Conservation (phyloP, 2,329 filamentous ascomycete species). For the Calonectria pseudoturangicola region DNA sequence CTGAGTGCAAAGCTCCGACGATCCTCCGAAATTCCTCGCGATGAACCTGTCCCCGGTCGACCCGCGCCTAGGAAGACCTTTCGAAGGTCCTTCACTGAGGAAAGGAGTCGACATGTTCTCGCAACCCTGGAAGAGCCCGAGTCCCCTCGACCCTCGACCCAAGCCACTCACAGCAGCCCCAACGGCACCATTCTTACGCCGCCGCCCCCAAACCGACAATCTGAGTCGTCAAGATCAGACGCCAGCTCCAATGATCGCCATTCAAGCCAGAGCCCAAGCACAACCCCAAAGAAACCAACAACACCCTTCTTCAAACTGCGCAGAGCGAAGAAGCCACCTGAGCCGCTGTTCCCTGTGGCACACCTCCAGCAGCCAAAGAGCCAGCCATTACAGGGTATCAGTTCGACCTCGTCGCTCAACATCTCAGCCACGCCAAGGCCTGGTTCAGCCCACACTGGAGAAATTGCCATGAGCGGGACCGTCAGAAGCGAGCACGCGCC, state of each 20-base stretch:
- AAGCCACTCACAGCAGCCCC: conserved; percentile 51
- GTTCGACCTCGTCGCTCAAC: conserved; percentile 66
- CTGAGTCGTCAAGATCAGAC: conserved; percentile 92
- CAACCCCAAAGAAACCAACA: conserved; percentile 77
- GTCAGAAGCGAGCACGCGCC: conserved; percentile 45
- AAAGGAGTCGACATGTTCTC: conserved; percentile 56
- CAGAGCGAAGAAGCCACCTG: conserved; percentile 83
- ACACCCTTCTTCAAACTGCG: conserved; percentile 89
- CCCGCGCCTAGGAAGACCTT: conserved; percentile 47
- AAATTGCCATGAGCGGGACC: conserved; percentile 47
- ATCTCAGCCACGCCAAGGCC: conserved; percentile 59
- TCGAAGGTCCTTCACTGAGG: conserved; percentile 68
- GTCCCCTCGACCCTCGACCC: conserved; percentile 57
- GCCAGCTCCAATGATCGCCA: conserved; percentile 83
- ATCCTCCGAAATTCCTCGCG: conserved; percentile 68
- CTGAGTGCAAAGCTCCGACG: conserved; percentile 72
- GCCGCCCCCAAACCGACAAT: conserved; percentile 66
- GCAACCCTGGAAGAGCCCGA: conserved; percentile 74
- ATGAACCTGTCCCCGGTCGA: conserved; percentile 51
- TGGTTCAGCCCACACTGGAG: conserved; percentile 59
- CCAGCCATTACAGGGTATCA: conserved; percentile 61
- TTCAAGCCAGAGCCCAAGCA: conserved; percentile 75
- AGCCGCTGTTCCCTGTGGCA: conserved; percentile 87
- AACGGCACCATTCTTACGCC: conserved; percentile 68
- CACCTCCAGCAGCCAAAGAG: conserved; percentile 87